These are phyloP conservation scores for Neckera pumila DNA, from an alignment of 225 moss, liverwort and hornwort genomes.

Conservation along the genomic window DNA sequence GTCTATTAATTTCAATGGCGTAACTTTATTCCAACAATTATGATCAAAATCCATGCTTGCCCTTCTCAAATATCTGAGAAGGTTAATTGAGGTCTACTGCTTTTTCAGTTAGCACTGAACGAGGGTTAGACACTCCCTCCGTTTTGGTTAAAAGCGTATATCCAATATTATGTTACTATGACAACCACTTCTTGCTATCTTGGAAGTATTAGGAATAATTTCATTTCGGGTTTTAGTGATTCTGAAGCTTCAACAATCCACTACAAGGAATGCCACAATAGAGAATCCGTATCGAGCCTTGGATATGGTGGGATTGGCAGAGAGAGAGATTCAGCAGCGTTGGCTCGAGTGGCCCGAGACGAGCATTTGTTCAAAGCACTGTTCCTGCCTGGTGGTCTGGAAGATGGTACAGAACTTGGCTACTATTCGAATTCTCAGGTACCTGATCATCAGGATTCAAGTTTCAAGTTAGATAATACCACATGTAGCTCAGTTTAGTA, in stretches of 20 bases:
- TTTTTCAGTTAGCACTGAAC: not conserved
- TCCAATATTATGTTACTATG: not conserved
- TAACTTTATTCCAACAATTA: not conserved
- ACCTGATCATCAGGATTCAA: not conserved
- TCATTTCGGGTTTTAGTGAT: not conserved
- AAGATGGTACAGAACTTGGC: slow-evolving; percentile 49
- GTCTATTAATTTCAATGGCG: not conserved
- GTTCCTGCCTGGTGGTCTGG: slow-evolving; percentile 37
- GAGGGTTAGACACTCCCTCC: not conserved
- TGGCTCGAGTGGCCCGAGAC: slow-evolving; percentile 21
- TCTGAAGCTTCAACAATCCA: not conserved
- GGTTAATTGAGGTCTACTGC: not conserved
- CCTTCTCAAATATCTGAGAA: not conserved
- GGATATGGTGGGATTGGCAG: slow-evolving; percentile 12
- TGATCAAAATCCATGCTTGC: not conserved
- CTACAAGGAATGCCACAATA: not conserved
- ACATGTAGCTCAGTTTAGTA: not conserved
- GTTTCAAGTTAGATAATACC: not conserved
- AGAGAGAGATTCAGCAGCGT: slow-evolving; percentile 15
- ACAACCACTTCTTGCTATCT: not conserved
- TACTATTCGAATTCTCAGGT: slow-evolving; percentile 44
- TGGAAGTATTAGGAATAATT: not conserved
- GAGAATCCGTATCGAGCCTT: not conserved
- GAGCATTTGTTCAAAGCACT: slow-evolving; percentile 34
- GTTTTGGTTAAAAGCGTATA: not conserved